phyloP scores from a whole-genome alignment of 768 basidiomycete genomes.

The Mycena capillaripes region DNA sequence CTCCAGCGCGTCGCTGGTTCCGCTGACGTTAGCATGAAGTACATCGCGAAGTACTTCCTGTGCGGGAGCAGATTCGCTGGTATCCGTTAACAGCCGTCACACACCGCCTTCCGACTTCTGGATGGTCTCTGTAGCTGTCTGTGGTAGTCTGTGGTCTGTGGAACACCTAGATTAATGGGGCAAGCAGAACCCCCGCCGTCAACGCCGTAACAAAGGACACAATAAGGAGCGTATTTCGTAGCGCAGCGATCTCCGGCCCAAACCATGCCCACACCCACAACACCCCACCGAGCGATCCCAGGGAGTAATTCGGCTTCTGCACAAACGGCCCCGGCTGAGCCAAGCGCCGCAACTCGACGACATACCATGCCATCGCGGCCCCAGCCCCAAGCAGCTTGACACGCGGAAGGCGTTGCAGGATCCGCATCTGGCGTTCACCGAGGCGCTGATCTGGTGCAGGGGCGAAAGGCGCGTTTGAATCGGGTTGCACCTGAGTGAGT shows the following conservation, averaged over 20 bases:
- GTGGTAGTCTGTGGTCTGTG: too few relatives aligned
- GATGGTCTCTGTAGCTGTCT: too few relatives aligned
- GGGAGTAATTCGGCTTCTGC: conserved; percentile 40
- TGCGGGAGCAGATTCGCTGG: too few relatives aligned
- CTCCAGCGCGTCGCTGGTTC: neutral
- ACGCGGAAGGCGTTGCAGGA: conserved; percentile 54
- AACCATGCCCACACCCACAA: conserved; percentile 65
- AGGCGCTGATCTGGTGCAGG: conserved; percentile 52
- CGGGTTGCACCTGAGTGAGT: conserved; percentile 47
- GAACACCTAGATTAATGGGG: too few relatives aligned
- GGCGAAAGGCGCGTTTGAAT: conserved; percentile 51
- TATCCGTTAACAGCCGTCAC: too few relatives aligned
- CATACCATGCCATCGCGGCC: conserved; percentile 76
- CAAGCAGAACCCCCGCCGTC: too few relatives aligned
- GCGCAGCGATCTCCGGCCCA: conserved; percentile 27
- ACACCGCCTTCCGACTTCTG: too few relatives aligned
- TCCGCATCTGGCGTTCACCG: too few relatives aligned
- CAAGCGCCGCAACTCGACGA: conserved; percentile 67
- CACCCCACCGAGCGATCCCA: conserved; percentile 54
- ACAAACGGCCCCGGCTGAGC: conserved; percentile 42
- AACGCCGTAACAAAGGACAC: too few relatives aligned
- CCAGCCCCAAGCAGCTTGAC: conserved; percentile 79
- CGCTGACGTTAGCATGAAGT: neutral
- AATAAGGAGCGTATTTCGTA: too few relatives aligned
- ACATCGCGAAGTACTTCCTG: neutral